Conservation (phyloP, 2,329 filamentous ascomycete genomes). For the Furcasterigmium sp. region DNA sequence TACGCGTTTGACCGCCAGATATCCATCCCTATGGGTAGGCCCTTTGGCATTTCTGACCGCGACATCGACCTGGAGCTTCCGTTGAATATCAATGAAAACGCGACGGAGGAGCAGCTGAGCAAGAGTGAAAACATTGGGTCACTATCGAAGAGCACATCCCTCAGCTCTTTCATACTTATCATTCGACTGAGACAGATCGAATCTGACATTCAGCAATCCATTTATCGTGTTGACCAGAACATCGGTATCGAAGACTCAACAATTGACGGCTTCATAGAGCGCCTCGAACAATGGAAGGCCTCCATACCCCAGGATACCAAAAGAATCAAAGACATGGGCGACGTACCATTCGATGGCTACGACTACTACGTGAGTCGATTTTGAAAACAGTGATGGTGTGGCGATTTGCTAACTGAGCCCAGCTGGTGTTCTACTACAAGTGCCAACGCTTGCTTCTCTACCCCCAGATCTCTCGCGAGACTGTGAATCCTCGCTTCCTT, state of each 20-base stretch:
- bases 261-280: constrained; percentile 12
- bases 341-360: constrained; percentile 13
- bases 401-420: background rate
- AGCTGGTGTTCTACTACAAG: constrained; percentile 21
- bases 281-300: constrained; percentile 13
- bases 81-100: constrained; percentile 18
- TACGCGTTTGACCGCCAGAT: constrained; percentile 24
- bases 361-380: constrained; percentile 17
- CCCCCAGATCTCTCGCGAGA: constrained; percentile 12
- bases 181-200: constrained; percentile 14
- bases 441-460: constrained; percentile 16
- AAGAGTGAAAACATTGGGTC: background rate
- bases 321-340: constrained; percentile 2
- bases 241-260: background rate
- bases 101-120: background rate
- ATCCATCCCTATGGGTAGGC: constrained; percentile 22
- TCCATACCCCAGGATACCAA: constrained; percentile 9
- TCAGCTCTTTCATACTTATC: constrained; percentile 18
- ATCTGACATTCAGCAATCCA: constrained; percentile 15
- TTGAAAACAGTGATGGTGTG: too few relatives aligned
- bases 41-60: constrained; percentile 22
- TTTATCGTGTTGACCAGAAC: constrained; percentile 13
- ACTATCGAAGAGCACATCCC: constrained; percentile 11
- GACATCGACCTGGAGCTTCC: constrained; percentile 22
- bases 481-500: constrained; percentile 11